A percentile compares a stretch with the other conserved stretches of the same genome.
Conservation (phyloP, 176 grass and related monocot species). For the Chrysopogon serrulatus region DNA sequence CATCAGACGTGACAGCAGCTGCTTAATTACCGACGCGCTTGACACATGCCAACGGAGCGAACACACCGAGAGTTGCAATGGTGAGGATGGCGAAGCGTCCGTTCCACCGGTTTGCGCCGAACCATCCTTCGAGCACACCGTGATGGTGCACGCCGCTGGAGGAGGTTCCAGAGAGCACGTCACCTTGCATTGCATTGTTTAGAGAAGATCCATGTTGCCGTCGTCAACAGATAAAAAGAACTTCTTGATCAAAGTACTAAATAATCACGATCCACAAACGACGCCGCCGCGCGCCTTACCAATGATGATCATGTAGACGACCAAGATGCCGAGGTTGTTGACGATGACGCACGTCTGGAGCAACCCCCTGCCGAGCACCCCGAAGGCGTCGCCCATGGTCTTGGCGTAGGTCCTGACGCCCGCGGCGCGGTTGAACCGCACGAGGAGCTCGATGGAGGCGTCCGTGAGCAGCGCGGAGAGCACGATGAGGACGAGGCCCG, state of each 20-base stretch:
- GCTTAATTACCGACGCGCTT: conserved; percentile 68
- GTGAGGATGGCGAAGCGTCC: conserved; percentile 67
- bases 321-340: conserved; percentile 86
- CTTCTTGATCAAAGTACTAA: neutral
- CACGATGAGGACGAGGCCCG: conserved; percentile 61
- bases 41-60: conserved; percentile 68
- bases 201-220: neutral
- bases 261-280: neutral
- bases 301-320: conserved; percentile 99
- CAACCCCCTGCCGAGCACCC: conserved; percentile 46
- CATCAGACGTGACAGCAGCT: neutral
- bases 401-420: conserved; percentile 57
- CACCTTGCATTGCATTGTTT: conserved; percentile 35
- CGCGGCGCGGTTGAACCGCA: conserved; percentile 63
- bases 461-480: conserved; percentile 81
- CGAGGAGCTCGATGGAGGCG: conserved; percentile 75
- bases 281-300: conserved; percentile 36
- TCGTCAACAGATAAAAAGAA: neutral
- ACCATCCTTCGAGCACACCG: conserved; percentile 92
- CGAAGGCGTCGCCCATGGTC: conserved; percentile 87
- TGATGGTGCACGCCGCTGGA: conserved; percentile 66
- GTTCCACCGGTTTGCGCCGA: conserved; percentile 80
- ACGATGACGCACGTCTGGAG: conserved; percentile 76
- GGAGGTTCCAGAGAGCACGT: conserved; percentile 87
- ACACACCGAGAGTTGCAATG: conserved; percentile 48